A percentile compares a stretch with the other conserved stretches of the same genome.
Conservation (phyloP, 192 early-diverging fungal species). For the Entomortierella chlamydospora region DNA sequence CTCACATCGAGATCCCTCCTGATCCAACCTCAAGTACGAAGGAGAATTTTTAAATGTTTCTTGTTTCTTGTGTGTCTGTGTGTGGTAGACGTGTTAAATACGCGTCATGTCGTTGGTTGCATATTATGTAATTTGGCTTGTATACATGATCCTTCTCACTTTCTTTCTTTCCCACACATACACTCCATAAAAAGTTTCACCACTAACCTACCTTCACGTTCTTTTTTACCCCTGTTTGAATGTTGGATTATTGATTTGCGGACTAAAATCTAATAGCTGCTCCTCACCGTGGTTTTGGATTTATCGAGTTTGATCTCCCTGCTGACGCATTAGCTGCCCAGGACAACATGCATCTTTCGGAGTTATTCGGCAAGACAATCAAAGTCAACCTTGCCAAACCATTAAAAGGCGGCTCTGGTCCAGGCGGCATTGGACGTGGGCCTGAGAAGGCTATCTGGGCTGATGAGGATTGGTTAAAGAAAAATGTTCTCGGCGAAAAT, state of each 20-base stretch:
- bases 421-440: slow-evolving; percentile 51
- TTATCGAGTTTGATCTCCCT: slow-evolving; percentile 90
- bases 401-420: slow-evolving; percentile 53
- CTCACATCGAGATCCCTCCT: slow-evolving; percentile 85
- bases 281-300: slow-evolving; percentile 93
- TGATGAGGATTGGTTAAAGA: slow-evolving; percentile 51
- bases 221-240: not conserved
- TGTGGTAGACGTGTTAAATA: not conserved
- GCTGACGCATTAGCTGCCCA: slow-evolving; percentile 90
- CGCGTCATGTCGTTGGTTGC: not conserved
- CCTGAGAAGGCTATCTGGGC: slow-evolving; percentile 54
- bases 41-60: not conserved
- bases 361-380: slow-evolving; percentile 91
- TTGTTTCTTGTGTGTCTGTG: not conserved
- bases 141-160: not conserved
- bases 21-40: slow-evolving; percentile 80
- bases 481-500: slow-evolving; percentile 33
- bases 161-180: not conserved
- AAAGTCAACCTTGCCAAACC: slow-evolving; percentile 89
- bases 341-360: slow-evolving; percentile 93
- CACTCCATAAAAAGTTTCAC: not conserved
- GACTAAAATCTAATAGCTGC: slow-evolving; percentile 54
- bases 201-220: not conserved
- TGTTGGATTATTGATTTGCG: not conserved
- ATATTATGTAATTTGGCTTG: too few species aligned